A percentile compares a stretch with the other conserved stretches of the same genome.
Conservation (phyloP, 2,329 filamentous ascomycete species). For the Elsinoe batatas region DNA sequence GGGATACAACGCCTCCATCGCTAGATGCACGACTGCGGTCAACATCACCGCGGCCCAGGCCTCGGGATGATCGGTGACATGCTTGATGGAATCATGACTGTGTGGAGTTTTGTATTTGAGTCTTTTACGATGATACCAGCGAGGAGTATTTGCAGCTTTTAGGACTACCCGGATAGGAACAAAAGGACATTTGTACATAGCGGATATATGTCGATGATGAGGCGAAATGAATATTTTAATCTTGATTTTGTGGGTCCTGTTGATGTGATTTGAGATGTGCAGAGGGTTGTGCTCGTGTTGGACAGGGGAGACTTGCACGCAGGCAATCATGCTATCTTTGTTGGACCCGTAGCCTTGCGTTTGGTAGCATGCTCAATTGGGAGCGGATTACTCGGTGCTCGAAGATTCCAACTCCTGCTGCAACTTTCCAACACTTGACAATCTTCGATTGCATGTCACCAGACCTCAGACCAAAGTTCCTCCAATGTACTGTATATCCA, state of each 20-base stretch:
- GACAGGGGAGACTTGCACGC: background rate
- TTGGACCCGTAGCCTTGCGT: no score
- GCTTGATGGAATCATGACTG: background rate
- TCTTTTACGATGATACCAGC: background rate
- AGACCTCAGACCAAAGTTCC: no score
- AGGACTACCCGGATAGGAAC: slow-evolving; percentile 3
- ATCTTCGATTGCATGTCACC: no score
- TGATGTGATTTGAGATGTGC: background rate
- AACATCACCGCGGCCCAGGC: background rate
- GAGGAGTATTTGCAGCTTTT: slow-evolving; percentile 3
- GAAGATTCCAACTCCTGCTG: no score
- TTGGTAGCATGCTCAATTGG: no score
- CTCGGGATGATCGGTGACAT: background rate
- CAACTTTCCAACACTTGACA: no score
- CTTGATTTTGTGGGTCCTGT: background rate
- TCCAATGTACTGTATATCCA: background rate
- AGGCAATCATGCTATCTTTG: no score
- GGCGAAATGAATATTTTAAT: slow-evolving; percentile 5
- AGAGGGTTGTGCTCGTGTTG: background rate
- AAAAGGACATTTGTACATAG: slow-evolving; percentile 9
- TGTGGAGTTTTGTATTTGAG: background rate
- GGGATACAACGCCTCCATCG: background rate
- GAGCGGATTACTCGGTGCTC: no score
- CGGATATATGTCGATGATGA: slow-evolving; percentile 1
- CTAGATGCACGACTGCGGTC: background rate